Evolutionary conservation across 306 rosid genomes (phyloP), one percentile per base, ranked within the genome.

Genomic region (Begonia peltatifolia): DNA sequence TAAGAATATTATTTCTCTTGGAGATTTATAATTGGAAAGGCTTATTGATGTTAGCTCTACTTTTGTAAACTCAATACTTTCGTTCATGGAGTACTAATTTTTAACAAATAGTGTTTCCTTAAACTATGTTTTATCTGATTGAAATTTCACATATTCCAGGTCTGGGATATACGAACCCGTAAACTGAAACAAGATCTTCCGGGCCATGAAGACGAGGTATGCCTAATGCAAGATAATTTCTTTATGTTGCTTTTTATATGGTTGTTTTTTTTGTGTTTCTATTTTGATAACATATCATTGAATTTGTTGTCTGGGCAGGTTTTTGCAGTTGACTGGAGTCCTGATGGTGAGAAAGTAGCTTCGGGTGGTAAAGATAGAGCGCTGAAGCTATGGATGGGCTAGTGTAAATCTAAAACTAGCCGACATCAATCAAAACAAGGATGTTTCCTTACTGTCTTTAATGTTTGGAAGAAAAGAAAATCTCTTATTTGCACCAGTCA

Each of bases 281-380:
- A 9, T 52, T 51, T 14, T 61, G 2, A 47, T 57, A 42, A 38
- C 60, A 67, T 18, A 66, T 58, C 53, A 48, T 48, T 22, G 53
- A 50, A 30, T 49, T 41, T 47, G 44, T 54, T 60, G 65, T 42
- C 42, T 46, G 46, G 46, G 47, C 71, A 90, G 99, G 99, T 90
- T 44, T 86, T 64, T 64, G 80, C 88, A 13, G 95, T 90, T 59
- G 99, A 90, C 67, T 90, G 99, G 99, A 83, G 95, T 73, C 95
- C 95, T 5, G 94, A 83, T 55, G 99, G 99, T 18, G 95, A 86
- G 75, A 90, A 90, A 65, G 99, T 90, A 46, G 99, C 79, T 42
- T 90, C 99, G 14, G 99, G 99, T 66, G 99, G 99, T 13, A 90
- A 86, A 77, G 95, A 90, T 75, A 83, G 69, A 77, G 87, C 83